Base-by-base conservation (phyloP, 208 protist genomes). In the Crithidia thermophila region DNA sequence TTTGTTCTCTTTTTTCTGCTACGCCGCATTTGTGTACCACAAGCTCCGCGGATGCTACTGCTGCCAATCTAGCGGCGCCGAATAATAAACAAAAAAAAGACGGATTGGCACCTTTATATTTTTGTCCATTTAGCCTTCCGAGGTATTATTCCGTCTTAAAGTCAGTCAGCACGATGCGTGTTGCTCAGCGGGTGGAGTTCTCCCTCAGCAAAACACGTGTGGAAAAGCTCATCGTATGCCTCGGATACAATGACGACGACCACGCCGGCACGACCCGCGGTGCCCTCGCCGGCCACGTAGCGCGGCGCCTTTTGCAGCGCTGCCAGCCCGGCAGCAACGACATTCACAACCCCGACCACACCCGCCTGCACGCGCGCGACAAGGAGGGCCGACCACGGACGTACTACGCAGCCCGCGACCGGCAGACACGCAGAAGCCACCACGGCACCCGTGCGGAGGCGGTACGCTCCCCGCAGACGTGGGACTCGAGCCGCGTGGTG, bases 251-350 rank as follows among this genome's bases (percentile, higher is more conserved):
- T 53, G 59, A 58, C 42, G 60, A 28, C 25, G 47, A 63, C 16
- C n/a, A 42, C 11, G 43, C 55, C 18, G 11, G 2, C 25, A 28
- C 34, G 20, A 67, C 47, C 33, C 81, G 82, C n/a, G 85, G 76
- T 16, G 77, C 80, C 0, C 28, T 93, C 10, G 69, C 73, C 21
- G 39, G 42, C 18, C 79, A 67, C 18, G 79, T 93, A 13, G 74
- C 76, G 5, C 57, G 77, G 23, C 49, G 61, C n/a, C 72, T 95
- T 13, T 62, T 95, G 36, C 37, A 70, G 25, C 75, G 55, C 20
- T 93, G 90, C 64, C 70, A 72, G n/a, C 84, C 85, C 1, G 34
- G 81, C 16, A 67, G 67, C 28, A 93, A 79, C 69, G 90, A 95
- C 58, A 68, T 95, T n/a, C 87, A 92, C 56, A 69, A 92, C 66